A percentile compares a stretch with the other conserved stretches of the same genome.
phyloP scores from a whole-genome alignment of 1,284 basidiomycete species.

The Naganishia albida region DNA sequence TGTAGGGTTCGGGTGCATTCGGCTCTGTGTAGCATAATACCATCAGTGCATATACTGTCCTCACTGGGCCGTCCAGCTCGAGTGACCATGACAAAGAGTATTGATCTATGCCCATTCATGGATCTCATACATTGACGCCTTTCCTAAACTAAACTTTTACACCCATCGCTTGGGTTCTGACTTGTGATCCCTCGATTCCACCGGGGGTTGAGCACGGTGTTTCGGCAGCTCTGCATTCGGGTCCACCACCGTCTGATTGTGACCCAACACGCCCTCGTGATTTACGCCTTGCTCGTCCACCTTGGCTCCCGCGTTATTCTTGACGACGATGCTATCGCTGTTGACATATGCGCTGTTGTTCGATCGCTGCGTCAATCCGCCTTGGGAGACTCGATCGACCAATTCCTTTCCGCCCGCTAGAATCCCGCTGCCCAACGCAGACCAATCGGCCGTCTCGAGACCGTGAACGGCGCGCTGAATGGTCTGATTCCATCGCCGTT shows the following conservation, averaged over 20 bases:
- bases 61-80: no score
- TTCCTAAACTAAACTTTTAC: neutral
- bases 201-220: constrained; percentile 20
- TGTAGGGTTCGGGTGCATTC: no score
- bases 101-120: no score
- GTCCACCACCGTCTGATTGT: constrained; percentile 18
- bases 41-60: no score
- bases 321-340: constrained; percentile 17
- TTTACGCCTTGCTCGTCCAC: constrained; percentile 13
- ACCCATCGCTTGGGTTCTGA: constrained; percentile 21
- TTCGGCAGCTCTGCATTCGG: constrained; percentile 14
- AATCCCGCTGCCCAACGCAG: constrained; percentile 18
- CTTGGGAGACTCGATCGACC: constrained; percentile 21
- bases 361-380: constrained; percentile 4
- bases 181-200: constrained; percentile 22
- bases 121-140: no score
- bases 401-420: constrained; percentile 13
- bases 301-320: constrained; percentile 21
- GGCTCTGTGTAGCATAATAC: no score
- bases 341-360: constrained; percentile 11
- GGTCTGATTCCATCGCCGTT: constrained; percentile 26
- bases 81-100: no score
- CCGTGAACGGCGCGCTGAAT: constrained; percentile 9
- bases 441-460: constrained; percentile 20
- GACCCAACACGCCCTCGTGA: constrained; percentile 17